Conservation (phyloP, 2,329 filamentous ascomycete genomes). For the Raffaelea deltoideospora region DNA sequence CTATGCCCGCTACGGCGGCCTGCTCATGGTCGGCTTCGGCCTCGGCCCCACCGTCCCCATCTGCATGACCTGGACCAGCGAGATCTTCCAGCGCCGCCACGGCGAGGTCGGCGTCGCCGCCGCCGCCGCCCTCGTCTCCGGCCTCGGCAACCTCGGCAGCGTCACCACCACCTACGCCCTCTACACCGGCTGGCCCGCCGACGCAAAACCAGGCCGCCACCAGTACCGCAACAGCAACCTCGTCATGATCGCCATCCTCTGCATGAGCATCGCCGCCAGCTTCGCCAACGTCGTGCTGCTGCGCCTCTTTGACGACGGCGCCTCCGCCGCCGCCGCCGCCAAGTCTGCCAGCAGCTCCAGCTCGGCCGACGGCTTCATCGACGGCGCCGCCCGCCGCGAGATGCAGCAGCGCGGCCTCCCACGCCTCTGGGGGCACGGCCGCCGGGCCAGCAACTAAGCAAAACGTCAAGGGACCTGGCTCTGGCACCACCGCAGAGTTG, state of each 20-base stretch:
- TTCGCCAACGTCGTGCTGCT: constrained; percentile 53
- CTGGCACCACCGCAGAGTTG: too few species aligned
- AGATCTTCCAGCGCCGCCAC: constrained; percentile 80
- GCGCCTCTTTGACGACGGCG: constrained; percentile 34
- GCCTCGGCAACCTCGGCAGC: constrained; percentile 72
- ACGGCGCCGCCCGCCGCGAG: constrained; percentile 47
- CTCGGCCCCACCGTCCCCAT: constrained; percentile 83
- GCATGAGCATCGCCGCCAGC: constrained; percentile 59
- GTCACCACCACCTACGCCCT: constrained; percentile 80
- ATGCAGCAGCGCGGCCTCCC: constrained; percentile 41
- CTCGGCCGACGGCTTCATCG: constrained; percentile 25
- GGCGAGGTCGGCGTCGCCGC: constrained; percentile 84
- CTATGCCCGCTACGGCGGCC: constrained; percentile 76
- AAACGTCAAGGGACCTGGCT: too few species aligned
- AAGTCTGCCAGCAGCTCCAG: too few species aligned
- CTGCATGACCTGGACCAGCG: constrained; percentile 85
- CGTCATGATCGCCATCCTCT: constrained; percentile 75
- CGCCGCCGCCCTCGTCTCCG: constrained; percentile 71
- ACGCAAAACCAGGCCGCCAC: constrained; percentile 49
- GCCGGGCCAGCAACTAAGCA: too few species aligned
- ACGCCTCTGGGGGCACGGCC: constrained; percentile 21
- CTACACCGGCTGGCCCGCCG: constrained; percentile 73
- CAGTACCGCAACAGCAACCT: constrained; percentile 75
- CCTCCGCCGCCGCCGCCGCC: too few species aligned
- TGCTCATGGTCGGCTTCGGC: constrained; percentile 82